Conservation (phyloP, 2,329 filamentous ascomycete species). For the Neonectria magnoliae region DNA sequence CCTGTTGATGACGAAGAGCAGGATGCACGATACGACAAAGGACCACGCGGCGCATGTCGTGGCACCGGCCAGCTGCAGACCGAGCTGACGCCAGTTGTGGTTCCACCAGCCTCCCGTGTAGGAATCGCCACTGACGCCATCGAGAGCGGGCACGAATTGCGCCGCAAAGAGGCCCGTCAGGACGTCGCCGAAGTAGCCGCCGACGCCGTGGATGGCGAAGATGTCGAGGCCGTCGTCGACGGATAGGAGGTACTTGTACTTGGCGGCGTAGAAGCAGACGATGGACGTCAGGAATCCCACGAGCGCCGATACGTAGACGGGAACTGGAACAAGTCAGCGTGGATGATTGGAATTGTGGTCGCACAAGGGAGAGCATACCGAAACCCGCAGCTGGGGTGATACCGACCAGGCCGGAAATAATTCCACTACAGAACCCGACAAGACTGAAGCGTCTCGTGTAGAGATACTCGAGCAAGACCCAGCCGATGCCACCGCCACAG, state of each 20-base stretch:
- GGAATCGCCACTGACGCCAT: constrained; percentile 55
- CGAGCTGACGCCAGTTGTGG: constrained; percentile 64
- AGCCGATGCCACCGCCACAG: constrained; percentile 62
- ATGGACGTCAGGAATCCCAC: constrained; percentile 62
- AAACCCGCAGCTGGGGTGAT: constrained; percentile 68
- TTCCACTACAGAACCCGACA: constrained; percentile 55
- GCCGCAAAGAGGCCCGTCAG: constrained; percentile 68
- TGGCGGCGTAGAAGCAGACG: constrained; percentile 57
- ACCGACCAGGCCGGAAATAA: constrained; percentile 66
- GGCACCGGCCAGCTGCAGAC: constrained; percentile 67
- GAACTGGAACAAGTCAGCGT: constrained; percentile 44
- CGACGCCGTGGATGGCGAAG: constrained; percentile 68
- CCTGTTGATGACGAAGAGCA: constrained; percentile 65
- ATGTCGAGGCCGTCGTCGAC: constrained; percentile 69
- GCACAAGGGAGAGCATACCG: constrained; percentile 15
- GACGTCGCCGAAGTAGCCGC: constrained; percentile 66
- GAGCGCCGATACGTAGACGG: constrained; percentile 60
- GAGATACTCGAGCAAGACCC: constrained; percentile 63
- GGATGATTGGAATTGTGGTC: background rate
- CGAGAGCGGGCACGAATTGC: constrained; percentile 58
- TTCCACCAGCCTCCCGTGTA: constrained; percentile 62
- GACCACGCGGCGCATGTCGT: constrained; percentile 64
- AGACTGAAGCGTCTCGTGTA: constrained; percentile 48
- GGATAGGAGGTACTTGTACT: constrained; percentile 61
- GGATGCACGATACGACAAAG: constrained; percentile 61